Evolutionary conservation across 352 stramenopile species (phyloP).

Genomic region (Phytophthora crassamura): DNA sequence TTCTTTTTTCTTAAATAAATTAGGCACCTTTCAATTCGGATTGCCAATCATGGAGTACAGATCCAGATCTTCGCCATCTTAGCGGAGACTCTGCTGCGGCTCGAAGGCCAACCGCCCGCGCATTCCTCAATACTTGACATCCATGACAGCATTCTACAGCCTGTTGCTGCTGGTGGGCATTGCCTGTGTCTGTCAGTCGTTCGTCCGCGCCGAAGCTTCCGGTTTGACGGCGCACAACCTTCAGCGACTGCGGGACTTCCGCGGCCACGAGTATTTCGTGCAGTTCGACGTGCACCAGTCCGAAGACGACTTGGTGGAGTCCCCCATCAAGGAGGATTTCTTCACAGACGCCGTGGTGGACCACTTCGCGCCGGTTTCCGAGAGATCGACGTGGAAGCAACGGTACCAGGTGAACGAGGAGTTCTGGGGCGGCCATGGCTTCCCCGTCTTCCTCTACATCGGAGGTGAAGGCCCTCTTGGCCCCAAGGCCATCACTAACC

Average conservation of each 20-base stretch:
- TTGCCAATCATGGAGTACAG: constrained; percentile 23
- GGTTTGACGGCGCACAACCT: constrained; percentile 39
- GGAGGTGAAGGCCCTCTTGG: constrained; percentile 75
- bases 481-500: constrained; percentile 65
- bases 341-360: constrained; percentile 71
- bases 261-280: constrained; percentile 72
- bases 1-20: constrained; percentile 6
- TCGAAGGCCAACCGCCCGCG: background rate
- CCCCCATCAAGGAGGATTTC: constrained; percentile 61
- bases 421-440: constrained; percentile 78
- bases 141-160: constrained; percentile 16
- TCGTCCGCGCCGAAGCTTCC: constrained; percentile 9
- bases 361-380: constrained; percentile 70
- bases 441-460: constrained; percentile 92
- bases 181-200: constrained; percentile 6
- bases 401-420: constrained; percentile 93
- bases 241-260: constrained; percentile 71
- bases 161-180: constrained; percentile 3
- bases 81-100: background rate
- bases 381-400: constrained; percentile 80
- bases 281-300: constrained; percentile 51
- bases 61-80: constrained; percentile 5
- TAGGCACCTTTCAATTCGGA: constrained; percentile 22
- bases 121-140: background rate
- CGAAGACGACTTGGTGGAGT: constrained; percentile 28